Evolutionary conservation across 73 alveolate species (phyloP), one percentile per base, ranked within the genome.

Genomic region (Durusdinium trenchii): DNA sequence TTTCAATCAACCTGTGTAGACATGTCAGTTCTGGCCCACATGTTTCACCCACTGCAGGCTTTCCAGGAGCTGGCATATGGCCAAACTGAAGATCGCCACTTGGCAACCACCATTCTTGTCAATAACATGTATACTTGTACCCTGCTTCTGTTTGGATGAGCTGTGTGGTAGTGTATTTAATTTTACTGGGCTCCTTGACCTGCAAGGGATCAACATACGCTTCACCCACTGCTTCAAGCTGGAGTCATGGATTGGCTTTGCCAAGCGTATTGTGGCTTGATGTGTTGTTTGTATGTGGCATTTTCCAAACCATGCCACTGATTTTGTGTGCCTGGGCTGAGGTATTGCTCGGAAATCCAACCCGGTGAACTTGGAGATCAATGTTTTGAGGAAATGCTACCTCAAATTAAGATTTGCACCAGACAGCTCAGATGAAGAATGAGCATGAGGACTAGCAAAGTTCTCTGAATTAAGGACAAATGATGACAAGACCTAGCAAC

Each of bases 201-300:
- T 7, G 5, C 45, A 12, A 76, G 86, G 86, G 42, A 76, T 76
- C 38, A 76, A 76, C 26, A 14, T 38, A 16, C 86, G 86, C 7
- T 76, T 6, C 38, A n/a, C 45, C 10, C 86, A 76, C 38, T 76
- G 86, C 60, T 76, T 76, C 61, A 38, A 43, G 9, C 16, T 76
- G 86, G 86, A 76, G 38, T 54, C 40, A 43, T 76, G 86, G 86
- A 20, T 42, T 4, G 86, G 86, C 38, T 45, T 43, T 43, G 86
- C 86, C 4, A 76, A 76, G 60, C 86, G 69, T 57, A 12, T 16
- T 23, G 12, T 57, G 69, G 69, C 69, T 16, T 16, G 12, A 57
- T 23, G 32, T 57, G 23, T 16, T 57, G 12, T 57, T 57, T n/a
- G n/a, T n/a, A n/a, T n/a, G n/a, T n/a, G n/a, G n/a, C n/a, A n/a